Conservation (phyloP, 2,329 filamentous ascomycete species). For the Xylariaceae sp. region DNA sequence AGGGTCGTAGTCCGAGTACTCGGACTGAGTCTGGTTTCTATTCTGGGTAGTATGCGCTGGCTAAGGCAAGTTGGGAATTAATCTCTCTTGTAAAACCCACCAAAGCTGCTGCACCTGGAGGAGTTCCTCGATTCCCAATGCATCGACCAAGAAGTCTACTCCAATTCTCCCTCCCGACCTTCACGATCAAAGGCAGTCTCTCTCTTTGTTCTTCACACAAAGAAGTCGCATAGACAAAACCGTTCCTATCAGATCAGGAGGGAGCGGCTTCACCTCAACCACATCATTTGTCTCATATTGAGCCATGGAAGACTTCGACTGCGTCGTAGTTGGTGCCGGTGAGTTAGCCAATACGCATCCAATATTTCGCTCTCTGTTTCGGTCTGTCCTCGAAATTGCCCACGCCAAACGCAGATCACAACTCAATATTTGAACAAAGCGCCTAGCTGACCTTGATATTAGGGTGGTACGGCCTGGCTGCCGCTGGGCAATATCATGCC, state of each 20-base stretch:
- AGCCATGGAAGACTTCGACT: constrained; percentile 41
- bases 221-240: not conserved
- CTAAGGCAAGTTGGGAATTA: no score
- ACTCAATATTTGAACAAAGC: not conserved
- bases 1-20: not conserved
- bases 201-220: not conserved
- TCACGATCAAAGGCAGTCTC: no score
- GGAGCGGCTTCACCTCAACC: not conserved
- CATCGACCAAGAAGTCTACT: no score
- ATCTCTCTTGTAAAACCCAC: no score
- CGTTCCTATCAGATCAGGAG: not conserved
- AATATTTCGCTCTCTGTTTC: not conserved
- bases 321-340: constrained; percentile 51
- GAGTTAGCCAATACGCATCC: constrained; percentile 25
- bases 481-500: constrained; percentile 57
- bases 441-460: not conserved
- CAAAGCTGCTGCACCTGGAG: no score
- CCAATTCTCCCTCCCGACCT: no score
- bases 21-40: no score
- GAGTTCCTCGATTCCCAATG: no score
- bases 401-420: not conserved
- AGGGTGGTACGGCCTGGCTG: constrained; percentile 53
- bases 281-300: not conserved
- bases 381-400: not conserved
- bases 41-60: no score